phyloP scores from a whole-genome alignment of 2,329 filamentous ascomycete genomes.

The Leptographium radiaticola region DNA sequence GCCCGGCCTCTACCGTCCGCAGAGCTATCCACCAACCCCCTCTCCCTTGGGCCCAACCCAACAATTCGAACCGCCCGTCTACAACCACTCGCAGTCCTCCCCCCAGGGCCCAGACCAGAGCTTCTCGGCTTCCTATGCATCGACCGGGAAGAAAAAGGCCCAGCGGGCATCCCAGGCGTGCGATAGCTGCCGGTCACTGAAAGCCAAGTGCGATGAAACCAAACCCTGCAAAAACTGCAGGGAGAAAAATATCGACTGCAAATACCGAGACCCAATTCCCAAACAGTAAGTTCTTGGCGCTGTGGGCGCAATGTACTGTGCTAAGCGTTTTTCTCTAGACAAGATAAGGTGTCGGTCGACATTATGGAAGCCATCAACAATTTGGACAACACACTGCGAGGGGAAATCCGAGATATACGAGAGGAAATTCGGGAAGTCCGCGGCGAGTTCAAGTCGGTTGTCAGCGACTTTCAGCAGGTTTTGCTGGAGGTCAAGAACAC shows the following conservation, averaged over 20 bases:
- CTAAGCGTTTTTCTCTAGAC: constrained; percentile 20
- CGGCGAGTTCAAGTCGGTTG: neutral
- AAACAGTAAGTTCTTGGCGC: constrained; percentile 56
- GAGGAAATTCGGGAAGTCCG: too few relatives aligned
- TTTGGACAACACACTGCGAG: constrained; percentile 20
- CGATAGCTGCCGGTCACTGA: constrained; percentile 74
- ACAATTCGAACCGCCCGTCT: constrained; percentile 4
- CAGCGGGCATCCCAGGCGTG: constrained; percentile 65
- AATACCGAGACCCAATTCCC: constrained; percentile 81
- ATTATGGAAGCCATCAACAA: constrained; percentile 41
- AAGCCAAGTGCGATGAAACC: constrained; percentile 84
- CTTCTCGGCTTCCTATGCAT: constrained; percentile 29
- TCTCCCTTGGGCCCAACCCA: neutral
- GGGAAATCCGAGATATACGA: neutral
- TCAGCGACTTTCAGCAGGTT: neutral
- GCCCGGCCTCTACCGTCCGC: neutral
- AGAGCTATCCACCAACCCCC: neutral
- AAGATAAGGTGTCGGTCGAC: constrained; percentile 47
- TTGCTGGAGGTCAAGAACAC: neutral
- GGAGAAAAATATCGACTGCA: constrained; percentile 72
- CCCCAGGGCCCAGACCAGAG: constrained; percentile 24
- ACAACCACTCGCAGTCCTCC: constrained; percentile 11
- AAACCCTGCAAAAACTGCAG: constrained; percentile 77
- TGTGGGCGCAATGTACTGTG: neutral
- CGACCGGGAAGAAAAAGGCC: constrained; percentile 46